Conservation (phyloP, 805 yeast genomes). For the Starmerella scarabaei region DNA sequence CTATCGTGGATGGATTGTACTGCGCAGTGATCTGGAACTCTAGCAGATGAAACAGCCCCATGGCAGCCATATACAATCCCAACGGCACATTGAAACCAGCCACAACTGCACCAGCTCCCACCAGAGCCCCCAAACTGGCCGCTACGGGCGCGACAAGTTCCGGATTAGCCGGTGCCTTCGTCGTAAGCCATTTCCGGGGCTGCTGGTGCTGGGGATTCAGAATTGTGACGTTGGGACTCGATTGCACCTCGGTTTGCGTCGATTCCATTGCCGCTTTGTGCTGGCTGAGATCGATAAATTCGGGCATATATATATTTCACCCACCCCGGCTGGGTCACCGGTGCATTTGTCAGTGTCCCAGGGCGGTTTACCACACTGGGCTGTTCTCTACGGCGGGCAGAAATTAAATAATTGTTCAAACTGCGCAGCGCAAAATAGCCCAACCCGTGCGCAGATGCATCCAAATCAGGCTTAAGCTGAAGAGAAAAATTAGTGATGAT, state of each 20-base stretch:
- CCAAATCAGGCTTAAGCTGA: too few relatives aligned
- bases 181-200: slow-evolving; percentile 10
- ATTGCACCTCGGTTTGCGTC: neutral
- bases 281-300: neutral
- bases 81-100: slow-evolving; percentile 8
- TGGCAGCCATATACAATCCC: slow-evolving; percentile 39
- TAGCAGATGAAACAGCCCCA: slow-evolving; percentile 59
- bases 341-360: too few relatives aligned
- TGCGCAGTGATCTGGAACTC: slow-evolving; percentile 74
- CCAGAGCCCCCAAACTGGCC: slow-evolving; percentile 23
- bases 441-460: too few relatives aligned
- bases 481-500: too few relatives aligned
- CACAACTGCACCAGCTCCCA: slow-evolving; percentile 16
- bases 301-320: neutral
- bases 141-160: slow-evolving; percentile 25
- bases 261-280: neutral
- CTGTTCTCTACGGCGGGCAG: too few relatives aligned
- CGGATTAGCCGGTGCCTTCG: slow-evolving; percentile 18
- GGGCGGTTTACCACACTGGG: too few relatives aligned
- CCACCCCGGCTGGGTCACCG: too few relatives aligned
- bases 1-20: slow-evolving; percentile 53
- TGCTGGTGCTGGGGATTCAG: neutral
- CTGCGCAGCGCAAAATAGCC: too few relatives aligned
- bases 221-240: neutral
- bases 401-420: too few relatives aligned